Base-by-base conservation (phyloP, 2,329 filamentous ascomycete genomes). In the Rhynchosporium secalis region DNA sequence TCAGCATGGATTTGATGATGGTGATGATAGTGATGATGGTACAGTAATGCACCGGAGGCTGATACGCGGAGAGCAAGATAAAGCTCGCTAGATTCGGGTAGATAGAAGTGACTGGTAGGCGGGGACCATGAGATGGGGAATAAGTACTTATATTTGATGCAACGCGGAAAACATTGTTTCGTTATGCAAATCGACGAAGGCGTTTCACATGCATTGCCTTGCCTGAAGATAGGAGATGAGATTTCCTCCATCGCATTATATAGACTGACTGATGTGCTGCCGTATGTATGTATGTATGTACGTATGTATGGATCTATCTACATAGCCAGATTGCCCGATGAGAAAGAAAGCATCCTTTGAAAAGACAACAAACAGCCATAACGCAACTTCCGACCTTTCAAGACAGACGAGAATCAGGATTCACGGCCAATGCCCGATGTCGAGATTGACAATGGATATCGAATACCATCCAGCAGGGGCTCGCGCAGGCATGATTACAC, bases 101-200 rank as follows among this genome's bases (percentile, higher is more conserved):
- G 20, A 20, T 20, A 38, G 58, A 45, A 54, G 51, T 61, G 48
- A 62, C 56, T 61, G 52, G 62, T 49, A 58, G 61, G 45, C 33
- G 48, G 46, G 59, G 60, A 57, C 33, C 20, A 20, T 20, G 20
- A 1, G 20, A 20, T 20, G 20, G 20, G 20, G 20, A n/a, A n/a
- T n/a, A n/a, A n/a, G n/a, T 20, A 20, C 20, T 20, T 20, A 20
- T 36, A 36, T 10, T 36, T 36, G 58, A n/a, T 64, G 63, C 63
- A 60, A 64, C 60, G 55, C 58, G 46, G 40, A 54, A 64, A 63
- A 55, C 52, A 31, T 31, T 56, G 65, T 69, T 69, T 69, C 65
- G 66, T 63, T 62, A 68, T 67, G 65, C 65, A 64, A 36, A 60
- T 58, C 33, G 54, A 36, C 38, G 54, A 43, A 52, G 56, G 40